Base-by-base conservation (phyloP, 2,329 filamentous ascomycete genomes). In the Pseudonectria foliicola region DNA sequence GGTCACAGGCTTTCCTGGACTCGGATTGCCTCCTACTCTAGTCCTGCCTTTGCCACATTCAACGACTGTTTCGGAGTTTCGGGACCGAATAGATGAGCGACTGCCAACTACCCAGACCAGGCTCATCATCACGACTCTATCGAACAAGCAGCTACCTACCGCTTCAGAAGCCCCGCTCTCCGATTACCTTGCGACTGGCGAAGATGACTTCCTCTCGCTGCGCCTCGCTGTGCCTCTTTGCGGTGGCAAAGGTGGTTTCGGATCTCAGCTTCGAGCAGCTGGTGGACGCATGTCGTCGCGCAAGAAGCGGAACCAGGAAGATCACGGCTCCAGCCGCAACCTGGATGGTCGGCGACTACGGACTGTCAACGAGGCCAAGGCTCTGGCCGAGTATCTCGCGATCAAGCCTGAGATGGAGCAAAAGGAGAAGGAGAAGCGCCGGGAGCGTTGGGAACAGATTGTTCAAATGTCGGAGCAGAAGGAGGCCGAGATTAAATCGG, bases 401-500 rank as follows among this genome's bases (percentile, higher is more conserved):
- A 85, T 94, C 48, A 95, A 96, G 58, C 92, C 93, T 0, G 90
- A 95, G 42, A 95, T 98, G 90, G 92, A 95, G 44, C 80, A 82
- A 61, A 86, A 86, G 56, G 88, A 96, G 59, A 90, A 88, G 54
- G 89, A 95, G 56, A 82, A 84, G 61, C 77, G 88, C 31, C 75
- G 84, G 29, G 79, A 84, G 60, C 70, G 89, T 31, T 95, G 88
- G 87, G 81, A 95, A 59, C 77, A 89, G 53, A 83, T 96, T 36
- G 82, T 96, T 10, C 84, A 90, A 31, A 72, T 82, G 39, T 81
- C 92, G 0, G 90, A 96, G 58, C 75, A 79, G 42, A 82, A 80
- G 48, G 83, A 94, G 51, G 82, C 87, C 25, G 89, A 95, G 54
- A 76, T 95, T 33, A 81, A 77, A 59, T 79, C 80, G 40, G 87